A percentile compares a stretch with the other conserved stretches of the same genome.
Conservation (phyloP, 129 eudicot genomes). For the Rutidosis leptorrhynchoides region DNA sequence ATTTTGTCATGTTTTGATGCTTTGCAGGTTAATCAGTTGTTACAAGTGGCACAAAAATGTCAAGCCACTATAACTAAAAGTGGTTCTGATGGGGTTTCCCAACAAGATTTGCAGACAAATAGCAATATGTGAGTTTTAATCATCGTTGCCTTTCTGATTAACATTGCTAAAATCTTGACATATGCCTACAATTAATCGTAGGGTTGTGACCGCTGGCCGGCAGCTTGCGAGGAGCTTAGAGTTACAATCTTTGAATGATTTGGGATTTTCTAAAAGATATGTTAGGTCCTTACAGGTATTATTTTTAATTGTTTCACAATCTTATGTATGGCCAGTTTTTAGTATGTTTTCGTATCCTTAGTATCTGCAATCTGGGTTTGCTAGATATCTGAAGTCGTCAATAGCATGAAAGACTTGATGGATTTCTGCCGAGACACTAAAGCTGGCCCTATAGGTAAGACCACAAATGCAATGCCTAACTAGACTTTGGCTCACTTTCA, state of each 20-base stretch:
- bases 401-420: no score
- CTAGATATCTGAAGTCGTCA: conserved; percentile 96
- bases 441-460: no score
- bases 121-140: conserved; percentile 65
- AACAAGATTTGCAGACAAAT: conserved; percentile 74
- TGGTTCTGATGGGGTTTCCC: no score
- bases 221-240: no score
- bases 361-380: conserved; percentile 3
- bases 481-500: no score
- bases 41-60: conserved; percentile 91
- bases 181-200: conserved; percentile 28
- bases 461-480: not conserved
- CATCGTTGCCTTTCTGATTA: not conserved
- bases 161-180: no score
- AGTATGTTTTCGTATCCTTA: conserved; percentile 12
- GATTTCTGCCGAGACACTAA: no score
- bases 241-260: no score
- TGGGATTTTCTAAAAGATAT: conserved; percentile 81
- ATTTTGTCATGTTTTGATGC: not conserved
- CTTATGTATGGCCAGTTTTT: not conserved
- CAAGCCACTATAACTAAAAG: conserved; percentile 77
- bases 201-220: conserved; percentile 92
- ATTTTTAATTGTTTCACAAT: not conserved
- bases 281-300: conserved; percentile 92
- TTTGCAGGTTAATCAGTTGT: conserved; percentile 77